A percentile compares a stretch with the other conserved stretches of the same genome.
These are phyloP conservation scores for Coemansia sp. DNA, from an alignment of 192 early-diverging fungal species.

Conservation along the genomic window DNA sequence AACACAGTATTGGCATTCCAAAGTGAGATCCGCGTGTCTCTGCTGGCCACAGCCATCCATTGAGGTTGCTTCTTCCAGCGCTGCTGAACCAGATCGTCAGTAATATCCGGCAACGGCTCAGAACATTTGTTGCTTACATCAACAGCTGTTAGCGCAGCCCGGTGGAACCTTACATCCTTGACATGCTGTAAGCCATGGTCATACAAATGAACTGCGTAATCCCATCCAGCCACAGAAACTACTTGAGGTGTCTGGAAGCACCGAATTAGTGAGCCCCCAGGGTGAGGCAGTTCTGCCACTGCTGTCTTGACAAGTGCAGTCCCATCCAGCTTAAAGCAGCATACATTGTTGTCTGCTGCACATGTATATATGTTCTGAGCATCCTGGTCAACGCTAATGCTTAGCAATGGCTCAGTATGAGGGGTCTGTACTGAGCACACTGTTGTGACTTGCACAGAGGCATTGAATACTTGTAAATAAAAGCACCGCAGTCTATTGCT, in stretches of 20 bases:
- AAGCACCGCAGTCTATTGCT: slow-evolving; percentile 33
- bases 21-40: slow-evolving; percentile 43
- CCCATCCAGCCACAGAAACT: slow-evolving; percentile 43
- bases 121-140: slow-evolving; percentile 33
- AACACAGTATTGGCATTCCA: slow-evolving; percentile 18
- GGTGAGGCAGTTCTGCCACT: slow-evolving; percentile 8
- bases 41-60: slow-evolving; percentile 47
- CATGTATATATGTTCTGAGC: slow-evolving; percentile 30
- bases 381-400: slow-evolving; percentile 22
- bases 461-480: slow-evolving; percentile 5
- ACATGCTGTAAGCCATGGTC: slow-evolving; percentile 10
- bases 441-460: background rate
- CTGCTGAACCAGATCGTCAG: slow-evolving; percentile 26
- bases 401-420: slow-evolving; percentile 47
- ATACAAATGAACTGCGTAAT: slow-evolving; percentile 36
- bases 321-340: slow-evolving; percentile 14
- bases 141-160: slow-evolving; percentile 36
- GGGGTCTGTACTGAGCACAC: slow-evolving; percentile 4
- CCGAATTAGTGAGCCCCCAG: slow-evolving; percentile 33
- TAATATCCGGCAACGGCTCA: slow-evolving; percentile 8
- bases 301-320: background rate
- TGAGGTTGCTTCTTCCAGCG: slow-evolving; percentile 41
- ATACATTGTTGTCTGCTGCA: slow-evolving; percentile 40
- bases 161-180: slow-evolving; percentile 21
- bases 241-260: slow-evolving; percentile 17